Percentiles rank a stretch among this genome's conserved stretches.
These are phyloP conservation scores for Leccinum laetum DNA, from an alignment of 1,284 basidiomycete species.

Conservation along the genomic window DNA sequence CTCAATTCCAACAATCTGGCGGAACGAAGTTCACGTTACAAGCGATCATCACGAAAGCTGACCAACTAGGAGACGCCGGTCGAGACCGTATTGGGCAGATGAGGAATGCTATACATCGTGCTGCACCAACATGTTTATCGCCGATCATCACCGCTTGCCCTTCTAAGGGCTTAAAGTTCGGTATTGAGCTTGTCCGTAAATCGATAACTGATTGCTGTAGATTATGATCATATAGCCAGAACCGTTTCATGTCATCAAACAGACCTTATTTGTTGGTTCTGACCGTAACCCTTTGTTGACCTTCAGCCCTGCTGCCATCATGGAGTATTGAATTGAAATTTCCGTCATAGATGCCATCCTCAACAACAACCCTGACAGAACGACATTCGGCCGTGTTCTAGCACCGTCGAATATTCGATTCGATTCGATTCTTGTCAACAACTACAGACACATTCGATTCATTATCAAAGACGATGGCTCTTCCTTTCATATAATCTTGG, in stretches of 20 bases:
- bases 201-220: slow-evolving; percentile 59
- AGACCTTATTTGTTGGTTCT: background rate
- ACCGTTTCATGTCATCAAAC: background rate
- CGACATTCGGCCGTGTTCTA: background rate
- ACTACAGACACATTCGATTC: background rate
- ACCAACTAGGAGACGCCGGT: slow-evolving; percentile 42
- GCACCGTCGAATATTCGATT: background rate
- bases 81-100: slow-evolving; percentile 27
- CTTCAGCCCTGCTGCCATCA: background rate
- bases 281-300: background rate
- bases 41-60: slow-evolving; percentile 70
- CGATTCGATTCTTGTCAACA: background rate
- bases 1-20: slow-evolving; percentile 34
- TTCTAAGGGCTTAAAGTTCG: slow-evolving; percentile 47
- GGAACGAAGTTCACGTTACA: slow-evolving; percentile 58
- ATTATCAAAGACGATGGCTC: background rate
- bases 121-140: slow-evolving; percentile 61
- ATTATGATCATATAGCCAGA: slow-evolving; percentile 9
- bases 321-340: background rate
- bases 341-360: background rate
- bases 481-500: background rate
- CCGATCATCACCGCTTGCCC: slow-evolving; percentile 54
- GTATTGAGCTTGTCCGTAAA: slow-evolving; percentile 53
- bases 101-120: slow-evolving; percentile 36
- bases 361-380: slow-evolving; percentile 6